These are phyloP conservation scores for Sporisorium graminicola DNA, from an alignment of 1,284 basidiomycete species.

Conservation along the genomic window DNA sequence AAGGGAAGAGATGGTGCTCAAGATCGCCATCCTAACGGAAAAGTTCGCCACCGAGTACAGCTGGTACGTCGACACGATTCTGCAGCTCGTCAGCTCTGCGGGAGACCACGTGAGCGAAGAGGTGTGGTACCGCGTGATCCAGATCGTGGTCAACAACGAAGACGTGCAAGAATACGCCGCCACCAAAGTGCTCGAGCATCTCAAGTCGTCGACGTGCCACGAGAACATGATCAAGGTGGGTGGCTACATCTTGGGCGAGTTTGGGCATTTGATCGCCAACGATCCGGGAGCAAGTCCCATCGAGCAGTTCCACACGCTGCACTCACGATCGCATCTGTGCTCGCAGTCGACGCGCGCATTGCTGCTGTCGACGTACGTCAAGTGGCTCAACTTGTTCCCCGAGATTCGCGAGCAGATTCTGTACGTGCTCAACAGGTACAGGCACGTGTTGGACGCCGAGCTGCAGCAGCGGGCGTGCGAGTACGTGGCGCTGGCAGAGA, in stretches of 20 bases:
- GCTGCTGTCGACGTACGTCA: conserved; percentile 95
- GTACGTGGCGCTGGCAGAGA: conserved; percentile 61
- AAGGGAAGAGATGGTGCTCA: conserved; percentile 97
- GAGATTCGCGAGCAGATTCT: conserved; percentile 95
- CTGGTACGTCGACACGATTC: conserved; percentile 73
- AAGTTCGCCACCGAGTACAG: conserved; percentile 85
- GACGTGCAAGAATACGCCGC: conserved; percentile 91
- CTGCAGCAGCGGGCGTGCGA: conserved; percentile 94
- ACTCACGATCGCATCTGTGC: conserved; percentile 95
- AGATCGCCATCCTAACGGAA: conserved; percentile 97
- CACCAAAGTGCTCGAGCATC: conserved; percentile 89
- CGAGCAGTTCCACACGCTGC: conserved; percentile 93
- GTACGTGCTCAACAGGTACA: conserved; percentile 95
- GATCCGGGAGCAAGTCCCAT: conserved; percentile 90
- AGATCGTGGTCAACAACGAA: conserved; percentile 98
- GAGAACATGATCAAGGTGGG: conserved; percentile 98
- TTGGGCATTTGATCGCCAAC: conserved; percentile 94
- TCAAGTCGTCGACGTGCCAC: conserved; percentile 89
- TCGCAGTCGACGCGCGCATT: conserved; percentile 91
- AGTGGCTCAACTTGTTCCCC: conserved; percentile 99
- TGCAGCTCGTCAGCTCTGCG: conserved; percentile 93
- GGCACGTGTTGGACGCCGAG: conserved; percentile 94
- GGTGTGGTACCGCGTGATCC: conserved; percentile 98
- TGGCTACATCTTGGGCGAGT: conserved; percentile 95
- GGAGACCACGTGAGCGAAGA: conserved; percentile 99